A percentile compares a stretch with the other conserved stretches of the same genome.
Evolutionary conservation across 768 basidiomycete genomes (phyloP).

Genomic region (Cantharellus cinnabarinus): DNA sequence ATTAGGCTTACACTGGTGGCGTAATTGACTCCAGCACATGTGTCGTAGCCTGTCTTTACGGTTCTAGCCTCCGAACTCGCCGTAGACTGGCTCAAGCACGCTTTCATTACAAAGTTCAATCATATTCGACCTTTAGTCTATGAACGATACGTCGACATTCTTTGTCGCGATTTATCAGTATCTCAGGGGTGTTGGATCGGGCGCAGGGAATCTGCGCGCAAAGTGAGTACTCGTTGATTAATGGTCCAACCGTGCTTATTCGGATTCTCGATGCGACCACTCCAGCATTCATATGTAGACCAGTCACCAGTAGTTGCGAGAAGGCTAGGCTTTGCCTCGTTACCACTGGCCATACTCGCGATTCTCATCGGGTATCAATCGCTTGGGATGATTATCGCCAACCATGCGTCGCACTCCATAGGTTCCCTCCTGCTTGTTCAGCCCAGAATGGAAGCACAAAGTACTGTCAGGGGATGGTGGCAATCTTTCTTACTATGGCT

Average conservation of each 20-base stretch:
- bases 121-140: slow-evolving; percentile 92
- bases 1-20: neutral
- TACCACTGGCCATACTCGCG: slow-evolving; percentile 73
- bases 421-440: neutral
- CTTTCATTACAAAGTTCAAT: slow-evolving; percentile 98
- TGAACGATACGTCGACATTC: slow-evolving; percentile 83
- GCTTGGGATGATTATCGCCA: slow-evolving; percentile 35
- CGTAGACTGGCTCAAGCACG: slow-evolving; percentile 98
- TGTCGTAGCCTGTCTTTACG: slow-evolving; percentile 61
- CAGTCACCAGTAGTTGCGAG: slow-evolving; percentile 89
- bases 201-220: slow-evolving; percentile 37
- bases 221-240: slow-evolving; percentile 24
- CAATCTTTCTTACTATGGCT: slow-evolving; percentile 1
- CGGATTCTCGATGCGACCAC: neutral
- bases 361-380: slow-evolving; percentile 62
- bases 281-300: slow-evolving; percentile 74
- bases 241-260: neutral
- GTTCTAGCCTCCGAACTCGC: slow-evolving; percentile 82
- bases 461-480: slow-evolving; percentile 1
- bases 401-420: slow-evolving; percentile 12
- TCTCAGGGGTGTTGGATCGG: slow-evolving; percentile 62
- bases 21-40: neutral
- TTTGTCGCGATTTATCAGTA: slow-evolving; percentile 80
- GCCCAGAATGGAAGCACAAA: slow-evolving; percentile 16
- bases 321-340: slow-evolving; percentile 78